A percentile compares a stretch with the other conserved stretches of the same genome.
These are phyloP conservation scores for Penicillium silybi DNA, from an alignment of 495 filamentous ascomycete species.

Conservation along the genomic window DNA sequence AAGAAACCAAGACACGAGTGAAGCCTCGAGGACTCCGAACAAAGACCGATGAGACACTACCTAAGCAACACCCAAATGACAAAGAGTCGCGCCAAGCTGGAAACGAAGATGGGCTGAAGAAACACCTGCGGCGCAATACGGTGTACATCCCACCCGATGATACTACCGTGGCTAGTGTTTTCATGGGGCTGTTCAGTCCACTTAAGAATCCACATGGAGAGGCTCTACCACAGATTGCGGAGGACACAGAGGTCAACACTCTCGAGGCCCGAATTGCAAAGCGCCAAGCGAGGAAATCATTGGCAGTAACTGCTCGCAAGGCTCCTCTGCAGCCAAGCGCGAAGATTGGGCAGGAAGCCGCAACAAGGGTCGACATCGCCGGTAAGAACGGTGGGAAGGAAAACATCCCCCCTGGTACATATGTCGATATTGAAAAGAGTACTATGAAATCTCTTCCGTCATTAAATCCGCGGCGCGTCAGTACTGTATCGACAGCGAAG, in stretches of 20 bases:
- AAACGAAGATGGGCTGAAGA: constrained; percentile 21
- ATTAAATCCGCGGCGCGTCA: constrained; percentile 5
- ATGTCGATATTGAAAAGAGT: constrained; percentile 10
- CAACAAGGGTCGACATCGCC: constrained; percentile 27
- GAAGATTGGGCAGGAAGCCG: constrained; percentile 30
- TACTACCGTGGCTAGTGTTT: constrained; percentile 36
- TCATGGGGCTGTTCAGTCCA: constrained; percentile 41
- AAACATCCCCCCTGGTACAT: constrained; percentile 40
- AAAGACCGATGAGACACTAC: constrained; percentile 9
- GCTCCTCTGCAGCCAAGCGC: constrained; percentile 36
- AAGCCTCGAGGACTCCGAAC: background rate
- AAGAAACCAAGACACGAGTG: constrained; percentile 4
- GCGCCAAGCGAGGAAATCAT: constrained; percentile 26
- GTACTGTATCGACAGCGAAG: background rate
- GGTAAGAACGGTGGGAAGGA: constrained; percentile 47
- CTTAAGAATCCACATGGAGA: constrained; percentile 17
- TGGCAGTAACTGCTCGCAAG: constrained; percentile 24
- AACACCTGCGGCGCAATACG: constrained; percentile 32
- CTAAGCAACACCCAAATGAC: constrained; percentile 14
- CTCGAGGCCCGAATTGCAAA: constrained; percentile 26
- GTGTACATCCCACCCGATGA: constrained; percentile 43
- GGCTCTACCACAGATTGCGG: background rate
- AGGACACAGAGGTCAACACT: constrained; percentile 21
- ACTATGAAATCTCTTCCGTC: background rate
- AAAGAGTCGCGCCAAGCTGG: background rate